Percentiles rank a stretch among this genome's conserved stretches.
phyloP scores from a whole-genome alignment of 805 yeast genomes.

The Barnettozyma californica region DNA sequence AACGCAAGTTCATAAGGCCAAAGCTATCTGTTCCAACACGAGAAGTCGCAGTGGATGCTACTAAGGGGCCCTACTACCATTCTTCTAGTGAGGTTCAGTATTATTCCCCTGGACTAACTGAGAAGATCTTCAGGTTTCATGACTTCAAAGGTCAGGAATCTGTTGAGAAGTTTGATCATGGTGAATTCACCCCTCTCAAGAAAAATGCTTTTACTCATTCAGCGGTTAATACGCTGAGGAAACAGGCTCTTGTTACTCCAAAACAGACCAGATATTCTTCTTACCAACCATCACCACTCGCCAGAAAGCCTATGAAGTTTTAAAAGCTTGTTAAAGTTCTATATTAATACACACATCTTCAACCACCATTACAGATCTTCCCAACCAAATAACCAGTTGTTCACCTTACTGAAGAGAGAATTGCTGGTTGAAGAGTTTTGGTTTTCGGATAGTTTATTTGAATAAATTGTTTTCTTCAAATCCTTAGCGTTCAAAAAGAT shows the following conservation, averaged over 20 bases:
- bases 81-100: constrained; percentile 21
- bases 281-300: constrained; percentile 23
- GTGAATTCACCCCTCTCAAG: constrained; percentile 27
- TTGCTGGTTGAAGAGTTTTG: constrained; percentile 12
- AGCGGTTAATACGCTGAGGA: constrained; percentile 6
- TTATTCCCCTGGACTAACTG: constrained; percentile 27
- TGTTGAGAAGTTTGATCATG: constrained; percentile 28
- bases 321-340: not conserved
- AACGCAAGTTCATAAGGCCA: constrained; percentile 58
- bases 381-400: constrained; percentile 52
- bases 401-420: constrained; percentile 30
- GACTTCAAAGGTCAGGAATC: constrained; percentile 30
- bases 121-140: constrained; percentile 47
- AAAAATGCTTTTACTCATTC: constrained; percentile 11
- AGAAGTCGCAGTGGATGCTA: constrained; percentile 60
- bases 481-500: constrained; percentile 29
- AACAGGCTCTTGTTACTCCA: constrained; percentile 14
- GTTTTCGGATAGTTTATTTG: constrained; percentile 18
- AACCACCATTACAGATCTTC: constrained; percentile 34
- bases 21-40: constrained; percentile 43
- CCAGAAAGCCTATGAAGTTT: constrained; percentile 11
- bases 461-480: constrained; percentile 14
- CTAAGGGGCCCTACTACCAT: constrained; percentile 28
- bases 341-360: not conserved
- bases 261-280: constrained; percentile 8